These are phyloP conservation scores for Gracilariopsis chorda DNA, from an alignment of 23 red algal species.

Conservation along the genomic window DNA sequence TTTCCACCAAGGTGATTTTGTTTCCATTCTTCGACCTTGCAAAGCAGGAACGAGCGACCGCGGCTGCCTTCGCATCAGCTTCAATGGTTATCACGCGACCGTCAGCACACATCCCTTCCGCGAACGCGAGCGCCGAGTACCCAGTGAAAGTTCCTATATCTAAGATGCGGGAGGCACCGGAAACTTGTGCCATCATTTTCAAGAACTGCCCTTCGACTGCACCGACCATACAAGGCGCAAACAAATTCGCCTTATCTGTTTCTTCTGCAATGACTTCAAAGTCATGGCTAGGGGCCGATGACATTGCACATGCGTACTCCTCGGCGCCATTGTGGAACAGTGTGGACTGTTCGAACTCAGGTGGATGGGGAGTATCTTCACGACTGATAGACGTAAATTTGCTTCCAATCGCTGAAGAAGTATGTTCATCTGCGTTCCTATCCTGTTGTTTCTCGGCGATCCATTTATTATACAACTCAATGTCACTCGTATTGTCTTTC, in stretches of 20 bases:
- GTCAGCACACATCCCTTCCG: conserved; percentile 38
- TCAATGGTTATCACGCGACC: conserved; percentile 70
- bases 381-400: background rate
- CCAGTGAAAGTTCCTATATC: conserved; percentile 97
- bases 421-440: background rate
- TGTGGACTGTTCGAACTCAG: conserved; percentile 38
- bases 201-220: conserved; percentile 76
- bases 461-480: conserved; percentile 67
- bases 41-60: conserved; percentile 64
- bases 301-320: conserved; percentile 63
- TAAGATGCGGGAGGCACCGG: conserved; percentile 56
- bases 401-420: conserved; percentile 24
- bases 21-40: background rate
- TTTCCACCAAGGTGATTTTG: conserved; percentile 52
- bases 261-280: conserved; percentile 61
- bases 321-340: conserved; percentile 62
- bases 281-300: conserved; percentile 24
- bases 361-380: conserved; percentile 37
- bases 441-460: conserved; percentile 22
- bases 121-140: conserved; percentile 87
- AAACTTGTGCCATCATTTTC: conserved; percentile 67
- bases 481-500: background rate
- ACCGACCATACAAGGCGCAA: conserved; percentile 84
- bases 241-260: conserved; percentile 57
- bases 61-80: conserved; percentile 56